phyloP scores from a whole-genome alignment of 208 protist species.

The Leishmania guyanensis region DNA sequence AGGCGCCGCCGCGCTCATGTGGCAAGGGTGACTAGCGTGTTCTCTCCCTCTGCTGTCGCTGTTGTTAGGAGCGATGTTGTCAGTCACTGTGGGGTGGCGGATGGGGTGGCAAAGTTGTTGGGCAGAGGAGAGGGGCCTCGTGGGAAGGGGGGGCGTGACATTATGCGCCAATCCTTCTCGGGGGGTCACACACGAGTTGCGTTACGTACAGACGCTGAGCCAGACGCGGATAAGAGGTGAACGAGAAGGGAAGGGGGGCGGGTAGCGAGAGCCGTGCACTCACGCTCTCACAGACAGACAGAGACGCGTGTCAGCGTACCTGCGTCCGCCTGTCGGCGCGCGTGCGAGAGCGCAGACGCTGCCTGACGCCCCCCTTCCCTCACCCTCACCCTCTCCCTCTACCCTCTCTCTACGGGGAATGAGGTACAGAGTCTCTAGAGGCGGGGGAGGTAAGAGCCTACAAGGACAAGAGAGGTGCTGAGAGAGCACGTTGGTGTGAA shows the following conservation, averaged over 20 bases:
- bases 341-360: neutral
- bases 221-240: neutral
- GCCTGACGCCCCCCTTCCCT: neutral
- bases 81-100: neutral
- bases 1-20: neutral
- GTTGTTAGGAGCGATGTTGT: neutral
- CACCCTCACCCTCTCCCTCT: neutral
- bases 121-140: neutral
- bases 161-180: too few species aligned
- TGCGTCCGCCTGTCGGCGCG: too few species aligned
- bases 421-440: slow-evolving; percentile 2
- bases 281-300: neutral
- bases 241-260: neutral
- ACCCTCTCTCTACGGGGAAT: neutral
- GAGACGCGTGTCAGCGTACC: neutral
- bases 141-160: neutral
- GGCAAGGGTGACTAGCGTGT: neutral
- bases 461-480: too few species aligned
- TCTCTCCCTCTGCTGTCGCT: neutral
- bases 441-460: neutral
- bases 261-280: neutral
- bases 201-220: too few species aligned
- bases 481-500: neutral
- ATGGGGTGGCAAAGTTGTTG: neutral
- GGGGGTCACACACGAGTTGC: too few species aligned